Evolutionary conservation across 805 yeast species (phyloP).

Genomic region (Metschnikowia gelsemii): DNA sequence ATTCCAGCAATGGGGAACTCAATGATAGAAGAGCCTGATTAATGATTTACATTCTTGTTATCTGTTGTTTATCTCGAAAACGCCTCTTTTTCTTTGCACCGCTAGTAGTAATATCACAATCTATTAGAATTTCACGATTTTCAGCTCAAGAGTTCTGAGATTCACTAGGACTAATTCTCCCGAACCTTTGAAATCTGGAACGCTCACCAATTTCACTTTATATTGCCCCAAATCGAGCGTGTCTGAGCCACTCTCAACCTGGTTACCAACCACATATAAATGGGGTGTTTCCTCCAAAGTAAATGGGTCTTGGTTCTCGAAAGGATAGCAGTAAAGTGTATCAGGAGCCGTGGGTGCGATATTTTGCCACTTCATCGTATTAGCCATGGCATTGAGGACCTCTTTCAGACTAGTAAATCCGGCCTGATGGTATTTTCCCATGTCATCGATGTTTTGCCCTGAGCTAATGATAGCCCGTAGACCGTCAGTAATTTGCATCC

Average conservation of each 20-base stretch:
- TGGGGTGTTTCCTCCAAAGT: constrained; percentile 78
- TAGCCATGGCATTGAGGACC: constrained; percentile 46
- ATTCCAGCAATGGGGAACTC: too few relatives aligned
- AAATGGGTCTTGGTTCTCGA: constrained; percentile 74
- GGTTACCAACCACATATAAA: constrained; percentile 85
- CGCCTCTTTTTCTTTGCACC: not conserved
- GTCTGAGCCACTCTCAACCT: constrained; percentile 56
- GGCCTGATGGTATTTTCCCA: constrained; percentile 57
- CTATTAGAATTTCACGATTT: constrained; percentile 37
- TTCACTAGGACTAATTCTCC: constrained; percentile 67
- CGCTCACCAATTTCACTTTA: constrained; percentile 52
- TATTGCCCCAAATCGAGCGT: constrained; percentile 31
- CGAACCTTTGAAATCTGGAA: constrained; percentile 69
- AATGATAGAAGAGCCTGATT: too few relatives aligned
- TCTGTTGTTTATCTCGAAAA: too few relatives aligned
- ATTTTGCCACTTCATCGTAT: constrained; percentile 79
- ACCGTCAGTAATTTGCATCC: constrained; percentile 56
- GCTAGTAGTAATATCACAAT: too few relatives aligned
- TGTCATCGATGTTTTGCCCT: constrained; percentile 84
- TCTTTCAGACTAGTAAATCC: constrained; percentile 28
- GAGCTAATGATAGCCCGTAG: constrained; percentile 65
- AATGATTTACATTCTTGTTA: too few relatives aligned
- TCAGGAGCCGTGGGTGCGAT: constrained; percentile 95
- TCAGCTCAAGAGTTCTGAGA: constrained; percentile 53
- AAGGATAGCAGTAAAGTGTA: constrained; percentile 89